Conservation (phyloP, 2,329 filamentous ascomycete species). For the Cryphonectria radicalis region DNA sequence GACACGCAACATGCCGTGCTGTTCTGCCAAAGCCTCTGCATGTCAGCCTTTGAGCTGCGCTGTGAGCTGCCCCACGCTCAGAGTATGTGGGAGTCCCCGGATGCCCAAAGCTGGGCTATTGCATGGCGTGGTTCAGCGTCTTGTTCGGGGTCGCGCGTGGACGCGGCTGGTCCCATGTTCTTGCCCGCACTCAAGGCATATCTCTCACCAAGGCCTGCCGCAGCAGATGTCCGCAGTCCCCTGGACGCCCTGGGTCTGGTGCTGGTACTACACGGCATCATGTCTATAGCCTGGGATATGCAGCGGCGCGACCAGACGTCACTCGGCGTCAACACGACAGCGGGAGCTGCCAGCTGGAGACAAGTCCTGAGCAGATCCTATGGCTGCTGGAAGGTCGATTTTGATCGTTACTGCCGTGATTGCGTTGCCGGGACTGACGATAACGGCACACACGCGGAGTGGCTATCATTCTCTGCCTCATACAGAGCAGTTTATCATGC, state of each 20-base stretch:
- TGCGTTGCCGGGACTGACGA: constrained; percentile 29
- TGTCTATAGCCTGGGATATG: constrained; percentile 67
- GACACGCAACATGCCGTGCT: constrained; percentile 67
- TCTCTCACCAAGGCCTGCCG: constrained; percentile 48
- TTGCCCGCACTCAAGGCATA: constrained; percentile 60
- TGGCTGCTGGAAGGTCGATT: constrained; percentile 61
- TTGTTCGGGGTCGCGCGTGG: neutral
- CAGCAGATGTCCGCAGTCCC: constrained; percentile 36
- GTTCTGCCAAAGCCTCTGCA: constrained; percentile 69
- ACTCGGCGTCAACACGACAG: constrained; percentile 47
- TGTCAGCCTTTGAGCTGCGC: constrained; percentile 67
- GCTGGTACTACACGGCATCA: constrained; percentile 62
- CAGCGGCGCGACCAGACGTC: constrained; percentile 65
- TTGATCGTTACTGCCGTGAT: constrained; percentile 54
- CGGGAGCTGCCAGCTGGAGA: constrained; percentile 47
- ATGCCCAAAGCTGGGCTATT: constrained; percentile 46
- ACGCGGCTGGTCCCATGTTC: constrained; percentile 51
- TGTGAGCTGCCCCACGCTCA: constrained; percentile 60
- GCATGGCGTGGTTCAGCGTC: neutral
- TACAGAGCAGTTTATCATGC: constrained; percentile 62
- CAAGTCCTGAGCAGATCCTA: constrained; percentile 57
- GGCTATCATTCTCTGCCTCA: constrained; percentile 52
- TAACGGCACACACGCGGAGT: constrained; percentile 38
- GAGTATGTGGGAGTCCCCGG: constrained; percentile 60
- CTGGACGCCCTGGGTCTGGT: constrained; percentile 58